Evolutionary conservation across 371 early-diverging fungal species (phyloP), one percentile per base, ranked within the genome.

Genomic region (Rhizopus delemar): DNA sequence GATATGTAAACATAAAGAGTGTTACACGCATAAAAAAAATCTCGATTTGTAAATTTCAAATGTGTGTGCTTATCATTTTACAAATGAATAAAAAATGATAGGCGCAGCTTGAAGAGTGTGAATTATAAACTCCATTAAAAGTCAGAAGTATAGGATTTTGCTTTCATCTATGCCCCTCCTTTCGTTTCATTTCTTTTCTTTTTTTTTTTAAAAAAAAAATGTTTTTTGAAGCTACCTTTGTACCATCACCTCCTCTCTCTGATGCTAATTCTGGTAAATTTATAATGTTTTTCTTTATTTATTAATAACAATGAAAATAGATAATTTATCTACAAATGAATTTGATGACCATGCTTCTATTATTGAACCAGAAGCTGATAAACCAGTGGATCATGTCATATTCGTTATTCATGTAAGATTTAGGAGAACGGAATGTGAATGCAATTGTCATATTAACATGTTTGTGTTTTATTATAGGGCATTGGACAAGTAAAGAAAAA

Each of bases 371-470:
- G 43, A 13, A 43, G 43, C 68, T 28, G 68, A 73, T 46, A 64
- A 61, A 38, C 71, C 77, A 41, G 71, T 80, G 8, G 71, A 80
- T 35, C 81, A 80, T 43, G 39, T 81, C 3, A 69, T 81, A 39
- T 86, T 85, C 63, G 81, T 88, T 32, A 82, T 88, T 51, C 88
- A 88, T 68, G 80, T 67, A 74, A 69, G 66, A 59, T 33, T 41
- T 12, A 34, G 7, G 7, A 29, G 7, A 22, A 48, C 22, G 9
- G 6, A 15, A 22, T 12, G 5, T n/a, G 11, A 34, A 38, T 8
- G 16, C 8, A 38, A 51, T 7, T 33, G 13, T 33, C 5, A 35
- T 7, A 28, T 8, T 57, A 48, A 43, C 43, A 15, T 6, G 11
- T 8, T 2, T 43, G 5, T 43, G n/a, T 43, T 39, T 4, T 38